Percentiles rank a stretch among this genome's conserved stretches.
These are phyloP conservation scores for Lactarius psammicola DNA, from an alignment of 768 basidiomycete species.

Conservation along the genomic window DNA sequence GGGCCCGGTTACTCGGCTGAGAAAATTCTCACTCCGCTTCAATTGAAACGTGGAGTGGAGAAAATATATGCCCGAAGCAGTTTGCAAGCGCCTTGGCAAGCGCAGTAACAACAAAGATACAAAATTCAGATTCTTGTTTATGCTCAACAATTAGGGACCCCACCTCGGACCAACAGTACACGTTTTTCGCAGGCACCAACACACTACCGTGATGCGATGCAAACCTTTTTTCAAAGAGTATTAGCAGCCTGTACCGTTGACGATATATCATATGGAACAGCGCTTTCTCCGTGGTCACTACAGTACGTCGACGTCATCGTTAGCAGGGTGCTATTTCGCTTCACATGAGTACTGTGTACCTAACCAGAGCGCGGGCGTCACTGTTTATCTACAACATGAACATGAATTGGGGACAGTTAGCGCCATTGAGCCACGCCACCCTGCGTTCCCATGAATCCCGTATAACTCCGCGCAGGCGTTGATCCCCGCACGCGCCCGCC, in stretches of 20 bases:
- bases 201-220: too few relatives aligned
- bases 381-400: neutral
- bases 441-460: neutral
- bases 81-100: neutral
- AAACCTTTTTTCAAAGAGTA: neutral
- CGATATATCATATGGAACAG: neutral
- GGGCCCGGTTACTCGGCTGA: neutral
- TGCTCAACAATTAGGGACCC: neutral
- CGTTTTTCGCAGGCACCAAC: neutral
- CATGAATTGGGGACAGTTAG: neutral
- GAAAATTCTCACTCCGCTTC: neutral
- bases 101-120: neutral
- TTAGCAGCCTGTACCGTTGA: too few relatives aligned
- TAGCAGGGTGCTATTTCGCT: neutral
- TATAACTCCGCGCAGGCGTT: neutral
- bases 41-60: neutral
- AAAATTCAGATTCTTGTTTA: neutral
- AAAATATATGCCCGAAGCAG: neutral
- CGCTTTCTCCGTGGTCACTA: neutral
- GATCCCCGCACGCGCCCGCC: neutral
- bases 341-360: neutral
- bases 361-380: neutral
- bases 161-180: neutral
- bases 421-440: neutral
- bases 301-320: conserved; percentile 2